Base-by-base conservation (phyloP, 148 eudicot genomes). In the Simmondsia chinensis region DNA sequence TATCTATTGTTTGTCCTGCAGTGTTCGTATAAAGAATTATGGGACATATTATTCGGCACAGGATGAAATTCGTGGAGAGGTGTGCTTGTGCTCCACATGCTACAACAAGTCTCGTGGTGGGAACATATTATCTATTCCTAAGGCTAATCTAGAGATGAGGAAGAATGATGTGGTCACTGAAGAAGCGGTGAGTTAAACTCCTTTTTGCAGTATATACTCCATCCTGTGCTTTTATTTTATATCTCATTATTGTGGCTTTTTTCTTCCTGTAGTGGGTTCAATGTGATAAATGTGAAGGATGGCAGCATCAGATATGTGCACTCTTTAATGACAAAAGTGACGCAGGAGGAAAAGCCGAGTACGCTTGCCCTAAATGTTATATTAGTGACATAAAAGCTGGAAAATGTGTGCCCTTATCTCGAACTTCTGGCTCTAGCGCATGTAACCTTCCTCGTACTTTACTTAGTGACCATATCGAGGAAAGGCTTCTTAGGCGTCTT, bases 291-390 rank as follows among this genome's bases (percentile, higher is more conserved):
- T 89, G 97, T 52, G 65, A 82, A 64, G 48, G 64, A 46, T 89
- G 97, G 97, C 94, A 80, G 61, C 97, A 84, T 60, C 91, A 81
- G 64, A 79, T 81, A 64, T 89, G 97, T 59, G 87, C 76, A 15
- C 84, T 89, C 5, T 84, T 73, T 43, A 89, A 69, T 68, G 67
- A 75, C 57, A 77, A 76, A 60, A 63, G 66, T 40, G 85, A 84
- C 63, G 20, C 55, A 21, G 83, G 76, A 34, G 87, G 91, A 27
- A 43, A 76, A 33, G 64, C 63, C 11, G 76, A 69, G 52, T 89
- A 81, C 56, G 30, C 70, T 31, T 89, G 97, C 65, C 97, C 95
- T 2, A 66, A 39, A 39, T 89, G 97, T 59, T 72, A 59, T 61
- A 54, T 76, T 27, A 49, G 68, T 46, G 84, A 80, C 28, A 56